Evolutionary conservation across 2,329 filamentous ascomycete genomes (phyloP).

Genomic region (Helotiales sp.): DNA sequence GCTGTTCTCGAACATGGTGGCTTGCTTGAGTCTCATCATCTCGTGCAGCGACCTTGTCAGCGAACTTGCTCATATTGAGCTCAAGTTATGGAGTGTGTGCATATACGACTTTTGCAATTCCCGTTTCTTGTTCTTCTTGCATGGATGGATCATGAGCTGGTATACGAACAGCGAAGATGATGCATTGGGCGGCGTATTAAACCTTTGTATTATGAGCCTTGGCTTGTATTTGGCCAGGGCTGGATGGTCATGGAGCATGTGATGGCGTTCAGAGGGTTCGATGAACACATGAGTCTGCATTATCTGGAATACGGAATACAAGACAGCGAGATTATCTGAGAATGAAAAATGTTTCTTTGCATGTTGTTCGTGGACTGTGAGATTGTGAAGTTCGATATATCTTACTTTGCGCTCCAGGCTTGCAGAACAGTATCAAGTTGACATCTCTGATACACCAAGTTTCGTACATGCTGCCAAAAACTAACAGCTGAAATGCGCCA

Average conservation of each 20-base stretch:
- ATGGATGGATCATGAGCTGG: constrained; percentile 2
- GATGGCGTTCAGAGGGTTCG: constrained; percentile 2
- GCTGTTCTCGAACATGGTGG: neutral
- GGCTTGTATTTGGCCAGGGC: constrained; percentile 3
- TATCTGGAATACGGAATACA: neutral
- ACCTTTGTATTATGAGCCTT: constrained; percentile 10
- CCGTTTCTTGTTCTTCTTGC: constrained; percentile 1
- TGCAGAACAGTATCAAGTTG: no score
- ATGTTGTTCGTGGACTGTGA: neutral
- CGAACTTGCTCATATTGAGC: constrained; percentile 10
- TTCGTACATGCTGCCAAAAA: no score
- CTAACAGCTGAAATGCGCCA: no score
- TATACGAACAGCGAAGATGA: neutral
- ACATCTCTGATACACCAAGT: no score
- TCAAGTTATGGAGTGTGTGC: neutral
- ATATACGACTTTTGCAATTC: neutral
- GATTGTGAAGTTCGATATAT: neutral
- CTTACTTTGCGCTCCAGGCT: no score
- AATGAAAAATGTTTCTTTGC: neutral
- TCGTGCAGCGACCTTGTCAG: neutral
- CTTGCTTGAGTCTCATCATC: neutral
- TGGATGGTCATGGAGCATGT: constrained; percentile 2
- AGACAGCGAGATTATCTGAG: neutral
- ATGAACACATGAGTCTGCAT: no score
- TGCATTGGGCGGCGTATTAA: constrained; percentile 5